phyloP scores from a whole-genome alignment of 441 rosid species.

The Jatropha multifida region DNA sequence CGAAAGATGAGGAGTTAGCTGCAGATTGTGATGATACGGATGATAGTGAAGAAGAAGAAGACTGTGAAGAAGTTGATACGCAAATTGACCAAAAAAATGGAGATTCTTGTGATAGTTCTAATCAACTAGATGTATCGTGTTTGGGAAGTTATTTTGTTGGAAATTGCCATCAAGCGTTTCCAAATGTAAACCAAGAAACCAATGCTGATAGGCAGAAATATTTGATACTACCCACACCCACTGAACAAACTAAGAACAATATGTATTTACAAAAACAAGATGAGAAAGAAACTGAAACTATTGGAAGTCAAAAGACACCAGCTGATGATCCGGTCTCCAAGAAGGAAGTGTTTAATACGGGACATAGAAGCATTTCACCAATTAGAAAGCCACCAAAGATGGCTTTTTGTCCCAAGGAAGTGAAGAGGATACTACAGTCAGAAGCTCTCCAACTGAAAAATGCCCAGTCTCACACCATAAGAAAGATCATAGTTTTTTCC shows the following conservation, averaged over 20 bases:
- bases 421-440: constrained; percentile 40
- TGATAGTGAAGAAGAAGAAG: constrained; percentile 36
- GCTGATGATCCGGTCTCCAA: constrained; percentile 18
- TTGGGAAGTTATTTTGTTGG: constrained; percentile 19
- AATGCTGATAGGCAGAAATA: not conserved
- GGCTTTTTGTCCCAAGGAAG: constrained; percentile 64
- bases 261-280: constrained; percentile 16
- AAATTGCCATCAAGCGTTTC: constrained; percentile 12
- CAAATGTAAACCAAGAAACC: not conserved
- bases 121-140: constrained; percentile 11
- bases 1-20: constrained; percentile 30
- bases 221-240: constrained; percentile 4
- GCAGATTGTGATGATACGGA: constrained; percentile 36
- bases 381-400: constrained; percentile 41
- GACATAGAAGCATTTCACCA: constrained; percentile 15
- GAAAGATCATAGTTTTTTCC: constrained; percentile 55
- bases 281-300: constrained; percentile 17
- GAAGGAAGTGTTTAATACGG: constrained; percentile 23
- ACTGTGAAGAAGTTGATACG: constrained; percentile 31
- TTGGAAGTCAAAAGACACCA: constrained; percentile 12
- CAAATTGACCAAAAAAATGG: constrained; percentile 17
- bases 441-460: constrained; percentile 36
- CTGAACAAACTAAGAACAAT: constrained; percentile 11
- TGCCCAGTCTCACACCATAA: constrained; percentile 57
- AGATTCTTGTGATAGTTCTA: constrained; percentile 15